phyloP scores from a whole-genome alignment of 2,329 filamentous ascomycete genomes.

The Fusarium piperis region DNA sequence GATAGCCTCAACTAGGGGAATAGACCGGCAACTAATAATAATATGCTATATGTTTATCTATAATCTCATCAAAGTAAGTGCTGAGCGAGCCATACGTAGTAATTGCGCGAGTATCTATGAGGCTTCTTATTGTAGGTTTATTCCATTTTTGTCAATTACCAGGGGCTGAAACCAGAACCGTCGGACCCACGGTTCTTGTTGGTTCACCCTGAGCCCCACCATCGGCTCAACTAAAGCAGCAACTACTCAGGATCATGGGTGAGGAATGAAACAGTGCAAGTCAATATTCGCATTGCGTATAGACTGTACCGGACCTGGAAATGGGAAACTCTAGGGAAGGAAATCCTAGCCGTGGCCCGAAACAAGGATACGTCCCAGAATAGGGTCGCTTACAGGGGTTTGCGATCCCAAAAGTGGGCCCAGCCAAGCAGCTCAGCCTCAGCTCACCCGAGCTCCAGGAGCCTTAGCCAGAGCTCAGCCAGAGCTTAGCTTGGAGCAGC shows the following conservation, averaged over 20 bases:
- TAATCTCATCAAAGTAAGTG: neutral
- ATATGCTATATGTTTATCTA: neutral
- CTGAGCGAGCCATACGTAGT: neutral
- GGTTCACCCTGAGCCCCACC: neutral
- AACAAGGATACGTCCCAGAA: neutral
- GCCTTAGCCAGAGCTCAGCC: too few species aligned
- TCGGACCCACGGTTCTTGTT: neutral
- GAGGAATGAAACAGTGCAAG: neutral
- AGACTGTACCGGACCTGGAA: too few species aligned
- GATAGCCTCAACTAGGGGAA: neutral
- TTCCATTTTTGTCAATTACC: neutral
- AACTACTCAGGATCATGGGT: neutral
- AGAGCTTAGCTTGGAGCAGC: too few species aligned
- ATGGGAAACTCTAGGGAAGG: neutral
- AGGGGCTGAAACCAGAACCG: neutral
- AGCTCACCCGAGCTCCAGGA: too few species aligned
- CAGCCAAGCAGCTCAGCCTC: neutral
- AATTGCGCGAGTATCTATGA: neutral
- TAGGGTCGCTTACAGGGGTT: neutral
- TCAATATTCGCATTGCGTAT: neutral
- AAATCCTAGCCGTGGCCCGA: neutral
- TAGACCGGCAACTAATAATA: neutral
- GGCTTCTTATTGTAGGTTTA: neutral
- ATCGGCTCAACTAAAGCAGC: neutral
- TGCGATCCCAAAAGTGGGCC: neutral